Percentiles rank a stretch among this genome's conserved stretches.
phyloP scores from a whole-genome alignment of 495 filamentous ascomycete species.

The Pyronema domesticum region DNA sequence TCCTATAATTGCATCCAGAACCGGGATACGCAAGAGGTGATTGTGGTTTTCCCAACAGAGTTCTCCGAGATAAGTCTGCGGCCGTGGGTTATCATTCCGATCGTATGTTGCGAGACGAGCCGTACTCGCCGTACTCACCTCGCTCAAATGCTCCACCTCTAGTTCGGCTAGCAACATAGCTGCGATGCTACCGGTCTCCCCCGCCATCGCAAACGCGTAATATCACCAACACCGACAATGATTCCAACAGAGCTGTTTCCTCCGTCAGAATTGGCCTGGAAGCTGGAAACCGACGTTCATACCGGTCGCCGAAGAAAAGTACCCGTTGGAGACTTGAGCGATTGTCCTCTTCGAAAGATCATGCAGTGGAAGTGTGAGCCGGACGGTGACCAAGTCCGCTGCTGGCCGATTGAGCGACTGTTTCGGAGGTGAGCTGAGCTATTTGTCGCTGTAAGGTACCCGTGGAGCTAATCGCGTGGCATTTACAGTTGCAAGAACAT shows the following conservation, averaged over 20 bases:
- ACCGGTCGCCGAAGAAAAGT: slow-evolving; percentile 11
- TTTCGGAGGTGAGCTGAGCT: slow-evolving; percentile 17
- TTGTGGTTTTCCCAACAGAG: no score
- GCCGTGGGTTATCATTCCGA: no score
- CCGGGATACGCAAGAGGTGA: neutral
- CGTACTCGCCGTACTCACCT: slow-evolving; percentile 4
- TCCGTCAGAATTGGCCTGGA: slow-evolving; percentile 7
- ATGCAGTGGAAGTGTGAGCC: slow-evolving; percentile 18
- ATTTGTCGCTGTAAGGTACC: neutral
- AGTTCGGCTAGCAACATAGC: slow-evolving; percentile 2
- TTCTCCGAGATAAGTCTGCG: no score
- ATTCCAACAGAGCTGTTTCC: slow-evolving; percentile 12
- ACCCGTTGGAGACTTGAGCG: slow-evolving; percentile 6
- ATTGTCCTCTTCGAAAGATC: slow-evolving; percentile 17
- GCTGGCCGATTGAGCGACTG: slow-evolving; percentile 15
- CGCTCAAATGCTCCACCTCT: neutral
- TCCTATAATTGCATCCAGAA: neutral
- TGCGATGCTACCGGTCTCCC: neutral
- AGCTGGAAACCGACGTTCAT: slow-evolving; percentile 9
- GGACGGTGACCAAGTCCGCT: slow-evolving; percentile 10
- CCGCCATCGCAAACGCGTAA: neutral
- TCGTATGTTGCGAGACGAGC: no score
- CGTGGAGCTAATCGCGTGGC: neutral
- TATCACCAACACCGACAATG: neutral
- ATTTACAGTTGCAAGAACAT: slow-evolving; percentile 12